A percentile compares a stretch with the other conserved stretches of the same genome.
Conservation (phyloP, 2,329 filamentous ascomycete species). For the Penicillium sp. region DNA sequence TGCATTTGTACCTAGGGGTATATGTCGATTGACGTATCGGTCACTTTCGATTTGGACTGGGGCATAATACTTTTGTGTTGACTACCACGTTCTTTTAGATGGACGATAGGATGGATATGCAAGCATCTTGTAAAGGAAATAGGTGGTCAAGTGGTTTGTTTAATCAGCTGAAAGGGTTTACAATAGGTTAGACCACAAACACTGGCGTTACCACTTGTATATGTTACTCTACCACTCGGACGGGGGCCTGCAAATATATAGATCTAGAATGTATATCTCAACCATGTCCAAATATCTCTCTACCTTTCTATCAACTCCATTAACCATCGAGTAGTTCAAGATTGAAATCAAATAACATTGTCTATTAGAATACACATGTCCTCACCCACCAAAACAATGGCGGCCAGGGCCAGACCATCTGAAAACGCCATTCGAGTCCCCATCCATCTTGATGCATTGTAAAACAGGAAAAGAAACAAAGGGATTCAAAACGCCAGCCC, state of each 20-base stretch:
- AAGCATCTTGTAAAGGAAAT: neutral
- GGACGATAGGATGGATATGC: neutral
- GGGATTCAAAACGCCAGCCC: neutral
- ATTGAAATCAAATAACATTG: slow-evolving; percentile 4
- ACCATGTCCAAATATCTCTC: neutral
- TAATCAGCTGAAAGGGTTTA: neutral
- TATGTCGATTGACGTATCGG: neutral
- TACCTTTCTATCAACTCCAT: neutral
- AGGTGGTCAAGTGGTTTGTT: neutral
- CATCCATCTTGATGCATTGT: slow-evolving; percentile 22
- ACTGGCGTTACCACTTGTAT: neutral
- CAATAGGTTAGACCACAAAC: neutral
- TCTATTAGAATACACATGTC: slow-evolving; percentile 22
- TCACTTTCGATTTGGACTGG: neutral
- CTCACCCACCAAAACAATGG: slow-evolving; percentile 9
- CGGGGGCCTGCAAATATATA: neutral
- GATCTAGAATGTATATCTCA: neutral
- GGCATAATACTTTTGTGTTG: neutral
- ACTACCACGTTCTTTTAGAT: neutral
- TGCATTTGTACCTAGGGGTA: neutral
- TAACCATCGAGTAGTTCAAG: neutral
- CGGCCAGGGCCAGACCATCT: slow-evolving; percentile 17
- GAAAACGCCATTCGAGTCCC: slow-evolving; percentile 18
- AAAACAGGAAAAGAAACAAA: slow-evolving; percentile 6
- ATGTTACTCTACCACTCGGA: neutral